phyloP scores from a whole-genome alignment of 805 yeast genomes.

The Spathaspora sp. region DNA sequence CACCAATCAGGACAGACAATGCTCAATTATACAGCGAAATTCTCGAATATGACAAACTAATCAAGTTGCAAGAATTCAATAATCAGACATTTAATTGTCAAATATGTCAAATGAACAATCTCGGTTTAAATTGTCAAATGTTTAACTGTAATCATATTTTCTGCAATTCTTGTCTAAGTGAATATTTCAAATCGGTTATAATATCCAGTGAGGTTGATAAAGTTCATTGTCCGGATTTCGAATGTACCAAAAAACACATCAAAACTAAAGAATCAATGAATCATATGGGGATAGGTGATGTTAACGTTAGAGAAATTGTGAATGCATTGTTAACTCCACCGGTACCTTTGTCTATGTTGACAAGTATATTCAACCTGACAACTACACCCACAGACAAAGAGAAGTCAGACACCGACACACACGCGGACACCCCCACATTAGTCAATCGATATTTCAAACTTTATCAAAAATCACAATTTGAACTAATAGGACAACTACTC shows the following conservation, averaged over 20 bases:
- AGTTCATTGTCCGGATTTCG: constrained; percentile 58
- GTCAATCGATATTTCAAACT: constrained; percentile 38
- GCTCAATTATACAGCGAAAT: constrained; percentile 11
- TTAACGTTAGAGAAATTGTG: constrained; percentile 22
- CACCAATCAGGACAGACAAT: constrained; percentile 9
- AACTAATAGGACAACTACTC: constrained; percentile 38
- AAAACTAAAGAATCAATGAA: constrained; percentile 14
- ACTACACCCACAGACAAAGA: constrained; percentile 12
- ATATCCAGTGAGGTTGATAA: constrained; percentile 45
- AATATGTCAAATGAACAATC: constrained; percentile 56
- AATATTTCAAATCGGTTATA: constrained; percentile 41
- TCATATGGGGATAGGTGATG: constrained; percentile 14
- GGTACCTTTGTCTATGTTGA: constrained; percentile 31
- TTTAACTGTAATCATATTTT: constrained; percentile 48
- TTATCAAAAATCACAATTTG: constrained; percentile 37
- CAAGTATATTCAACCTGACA: constrained; percentile 18
- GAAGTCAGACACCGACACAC: too few relatives aligned
- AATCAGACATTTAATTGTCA: constrained; percentile 45
- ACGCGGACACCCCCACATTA: neutral
- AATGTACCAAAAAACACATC: constrained; percentile 31
- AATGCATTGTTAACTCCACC: constrained; percentile 37
- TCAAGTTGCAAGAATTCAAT: constrained; percentile 22
- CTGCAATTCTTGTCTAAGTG: constrained; percentile 43
- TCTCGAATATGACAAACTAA: constrained; percentile 18
- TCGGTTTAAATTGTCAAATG: constrained; percentile 32